Conservation (phyloP, 306 rosid genomes). For the Nissolia schottii region DNA sequence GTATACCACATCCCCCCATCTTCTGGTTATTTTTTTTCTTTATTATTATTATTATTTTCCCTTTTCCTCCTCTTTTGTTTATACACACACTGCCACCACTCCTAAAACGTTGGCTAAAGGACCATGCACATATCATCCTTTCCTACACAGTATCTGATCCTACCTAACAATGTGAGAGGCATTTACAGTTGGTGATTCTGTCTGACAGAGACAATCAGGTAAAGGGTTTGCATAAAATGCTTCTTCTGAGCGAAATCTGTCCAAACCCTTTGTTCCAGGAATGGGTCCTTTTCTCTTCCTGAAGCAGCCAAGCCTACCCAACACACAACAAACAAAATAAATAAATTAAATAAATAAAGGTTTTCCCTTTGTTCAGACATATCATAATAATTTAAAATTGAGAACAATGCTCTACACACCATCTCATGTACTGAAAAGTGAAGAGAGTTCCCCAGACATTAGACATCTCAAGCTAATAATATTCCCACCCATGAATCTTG, state of each 20-base stretch:
- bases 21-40: background rate
- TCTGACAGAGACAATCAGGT: slow-evolving; percentile 83
- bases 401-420: background rate
- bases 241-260: slow-evolving; percentile 94
- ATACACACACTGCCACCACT: slow-evolving; percentile 31
- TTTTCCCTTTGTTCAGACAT: background rate
- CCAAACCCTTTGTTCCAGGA: slow-evolving; percentile 81
- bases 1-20: slow-evolving; percentile 16
- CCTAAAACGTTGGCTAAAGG: background rate
- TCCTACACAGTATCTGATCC: slow-evolving; percentile 15
- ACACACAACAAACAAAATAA: background rate
- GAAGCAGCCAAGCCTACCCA: slow-evolving; percentile 67
- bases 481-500: background rate
- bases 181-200: slow-evolving; percentile 32
- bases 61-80: background rate
- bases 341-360: background rate
- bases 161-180: slow-evolving; percentile 22
- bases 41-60: background rate
- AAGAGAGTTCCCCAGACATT: background rate
- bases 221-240: slow-evolving; percentile 82
- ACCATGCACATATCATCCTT: slow-evolving; percentile 8
- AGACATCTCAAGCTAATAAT: background rate
- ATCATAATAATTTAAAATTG: background rate
- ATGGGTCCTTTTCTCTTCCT: slow-evolving; percentile 91
- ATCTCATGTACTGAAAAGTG: background rate